Percentiles rank a stretch among this genome's conserved stretches.
phyloP scores from a whole-genome alignment of 805 yeast genomes.

The Ogataea parapolymorpha region DNA sequence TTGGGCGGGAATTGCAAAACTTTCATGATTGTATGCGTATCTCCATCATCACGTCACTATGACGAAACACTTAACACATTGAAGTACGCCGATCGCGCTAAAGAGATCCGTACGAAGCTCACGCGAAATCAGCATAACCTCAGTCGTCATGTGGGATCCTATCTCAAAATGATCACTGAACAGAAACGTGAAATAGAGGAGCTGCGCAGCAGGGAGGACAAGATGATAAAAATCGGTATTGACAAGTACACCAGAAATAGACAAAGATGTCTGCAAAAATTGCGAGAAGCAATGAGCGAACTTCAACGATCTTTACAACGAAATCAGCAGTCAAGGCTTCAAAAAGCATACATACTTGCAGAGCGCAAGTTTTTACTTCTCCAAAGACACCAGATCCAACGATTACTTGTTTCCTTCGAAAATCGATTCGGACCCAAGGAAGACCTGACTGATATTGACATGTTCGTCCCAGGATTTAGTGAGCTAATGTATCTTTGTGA shows the following conservation, averaged over 20 bases:
- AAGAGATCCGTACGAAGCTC: slow-evolving; percentile 80
- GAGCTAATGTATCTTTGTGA: slow-evolving; percentile 11
- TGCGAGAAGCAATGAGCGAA: slow-evolving; percentile 41
- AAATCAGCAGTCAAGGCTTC: slow-evolving; percentile 44
- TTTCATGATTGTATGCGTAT: slow-evolving; percentile 91
- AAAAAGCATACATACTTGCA: slow-evolving; percentile 41
- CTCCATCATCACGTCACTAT: slow-evolving; percentile 82
- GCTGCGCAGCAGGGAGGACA: slow-evolving; percentile 51
- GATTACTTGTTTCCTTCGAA: slow-evolving; percentile 36
- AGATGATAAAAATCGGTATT: slow-evolving; percentile 38
- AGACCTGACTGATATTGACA: slow-evolving; percentile 15
- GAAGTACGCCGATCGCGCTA: slow-evolving; percentile 89
- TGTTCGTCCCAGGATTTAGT: slow-evolving; percentile 19
- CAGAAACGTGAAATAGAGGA: slow-evolving; percentile 73
- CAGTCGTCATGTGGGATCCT: slow-evolving; percentile 81
- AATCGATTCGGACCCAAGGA: slow-evolving; percentile 23
- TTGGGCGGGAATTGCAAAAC: slow-evolving; percentile 94
- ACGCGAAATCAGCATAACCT: slow-evolving; percentile 70
- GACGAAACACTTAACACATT: slow-evolving; percentile 91
- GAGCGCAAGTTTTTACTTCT: slow-evolving; percentile 38
- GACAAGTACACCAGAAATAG: slow-evolving; percentile 34
- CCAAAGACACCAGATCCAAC: slow-evolving; percentile 25
- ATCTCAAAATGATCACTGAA: slow-evolving; percentile 77
- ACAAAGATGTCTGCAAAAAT: slow-evolving; percentile 37
- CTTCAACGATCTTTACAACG: slow-evolving; percentile 40